phyloP scores from a whole-genome alignment of 768 basidiomycete genomes.

The Naganishia antarctica region DNA sequence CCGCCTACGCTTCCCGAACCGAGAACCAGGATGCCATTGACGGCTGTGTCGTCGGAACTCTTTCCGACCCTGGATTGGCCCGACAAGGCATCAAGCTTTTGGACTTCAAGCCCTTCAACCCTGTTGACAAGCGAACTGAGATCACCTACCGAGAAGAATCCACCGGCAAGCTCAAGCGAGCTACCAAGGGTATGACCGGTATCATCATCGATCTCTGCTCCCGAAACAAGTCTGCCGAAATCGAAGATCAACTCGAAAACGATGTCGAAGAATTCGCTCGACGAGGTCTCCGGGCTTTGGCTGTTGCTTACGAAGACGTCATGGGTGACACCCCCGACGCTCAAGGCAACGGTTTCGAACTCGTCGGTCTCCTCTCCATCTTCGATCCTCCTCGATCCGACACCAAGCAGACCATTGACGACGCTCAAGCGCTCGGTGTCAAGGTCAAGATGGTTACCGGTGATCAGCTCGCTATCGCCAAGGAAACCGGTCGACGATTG shows the following conservation, averaged over 20 bases:
- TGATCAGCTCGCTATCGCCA: conserved; percentile 98
- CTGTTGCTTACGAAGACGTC: conserved; percentile 90
- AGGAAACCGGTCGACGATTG: conserved; percentile 97
- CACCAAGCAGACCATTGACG: conserved; percentile 98
- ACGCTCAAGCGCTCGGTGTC: conserved; percentile 90
- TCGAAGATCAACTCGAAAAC: conserved; percentile 83
- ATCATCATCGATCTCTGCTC: conserved; percentile 95
- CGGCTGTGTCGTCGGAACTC: conserved; percentile 71
- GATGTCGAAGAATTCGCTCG: conserved; percentile 94
- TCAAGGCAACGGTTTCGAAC: conserved; percentile 93
- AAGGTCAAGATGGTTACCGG: conserved; percentile 99
- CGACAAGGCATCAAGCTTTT: conserved; percentile 90
- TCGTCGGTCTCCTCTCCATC: conserved; percentile 93
- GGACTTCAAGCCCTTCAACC: conserved; percentile 99
- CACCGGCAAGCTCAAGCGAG: conserved; percentile 93
- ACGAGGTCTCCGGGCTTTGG: conserved; percentile 95
- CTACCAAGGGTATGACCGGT: conserved; percentile 99
- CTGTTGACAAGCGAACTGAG: conserved; percentile 97
- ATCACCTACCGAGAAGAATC: conserved; percentile 94
- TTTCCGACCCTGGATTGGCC: conserved; percentile 67
- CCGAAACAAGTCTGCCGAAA: conserved; percentile 90
- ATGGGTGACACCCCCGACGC: conserved; percentile 74
- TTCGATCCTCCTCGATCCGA: conserved; percentile 97
- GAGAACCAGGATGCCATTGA: conserved; percentile 99
- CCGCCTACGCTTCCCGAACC: conserved; percentile 92